These are phyloP conservation scores for Debaryomyces udenii DNA, from an alignment of 1,139 yeast species.

Conservation along the genomic window DNA sequence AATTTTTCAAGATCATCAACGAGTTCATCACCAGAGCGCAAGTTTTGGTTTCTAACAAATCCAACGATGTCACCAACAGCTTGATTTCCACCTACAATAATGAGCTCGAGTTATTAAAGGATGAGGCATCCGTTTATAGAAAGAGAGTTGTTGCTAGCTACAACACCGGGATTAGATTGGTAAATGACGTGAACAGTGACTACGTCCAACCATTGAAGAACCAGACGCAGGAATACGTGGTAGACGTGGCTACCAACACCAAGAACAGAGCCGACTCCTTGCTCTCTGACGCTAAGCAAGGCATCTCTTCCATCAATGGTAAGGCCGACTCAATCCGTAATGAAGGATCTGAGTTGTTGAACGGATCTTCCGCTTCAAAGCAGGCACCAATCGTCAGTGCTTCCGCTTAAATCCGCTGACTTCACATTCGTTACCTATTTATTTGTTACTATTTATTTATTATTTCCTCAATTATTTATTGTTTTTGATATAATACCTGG, in stretches of 20 bases:
- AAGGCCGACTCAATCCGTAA: slow-evolving; percentile 14
- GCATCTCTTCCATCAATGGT: slow-evolving; percentile 15
- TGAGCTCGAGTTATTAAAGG: slow-evolving; percentile 23
- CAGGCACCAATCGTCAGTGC: slow-evolving; percentile 19
- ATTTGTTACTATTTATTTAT: slow-evolving; percentile 5
- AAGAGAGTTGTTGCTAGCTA: slow-evolving; percentile 41
- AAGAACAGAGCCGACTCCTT: slow-evolving; percentile 41
- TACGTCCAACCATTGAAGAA: slow-evolving; percentile 45
- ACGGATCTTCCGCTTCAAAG: slow-evolving; percentile 15
- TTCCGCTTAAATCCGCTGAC: slow-evolving; percentile 19
- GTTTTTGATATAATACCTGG: background rate
- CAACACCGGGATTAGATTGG: slow-evolving; percentile 38
- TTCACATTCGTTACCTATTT: background rate
- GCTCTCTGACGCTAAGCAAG: slow-evolving; percentile 35
- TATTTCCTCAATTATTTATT: slow-evolving; percentile 4
- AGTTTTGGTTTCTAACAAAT: slow-evolving; percentile 29
- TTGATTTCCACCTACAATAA: slow-evolving; percentile 40
- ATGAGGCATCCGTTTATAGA: slow-evolving; percentile 19
- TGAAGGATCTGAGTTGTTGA: slow-evolving; percentile 16
- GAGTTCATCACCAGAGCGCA: slow-evolving; percentile 33
- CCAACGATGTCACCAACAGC: slow-evolving; percentile 34
- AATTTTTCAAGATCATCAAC: slow-evolving; percentile 35
- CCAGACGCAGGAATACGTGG: slow-evolving; percentile 44
- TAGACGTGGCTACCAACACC: slow-evolving; percentile 38
- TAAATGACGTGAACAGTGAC: slow-evolving; percentile 38